Conservation (phyloP, 2,329 filamentous ascomycete species). For the Chaetomium sp. region DNA sequence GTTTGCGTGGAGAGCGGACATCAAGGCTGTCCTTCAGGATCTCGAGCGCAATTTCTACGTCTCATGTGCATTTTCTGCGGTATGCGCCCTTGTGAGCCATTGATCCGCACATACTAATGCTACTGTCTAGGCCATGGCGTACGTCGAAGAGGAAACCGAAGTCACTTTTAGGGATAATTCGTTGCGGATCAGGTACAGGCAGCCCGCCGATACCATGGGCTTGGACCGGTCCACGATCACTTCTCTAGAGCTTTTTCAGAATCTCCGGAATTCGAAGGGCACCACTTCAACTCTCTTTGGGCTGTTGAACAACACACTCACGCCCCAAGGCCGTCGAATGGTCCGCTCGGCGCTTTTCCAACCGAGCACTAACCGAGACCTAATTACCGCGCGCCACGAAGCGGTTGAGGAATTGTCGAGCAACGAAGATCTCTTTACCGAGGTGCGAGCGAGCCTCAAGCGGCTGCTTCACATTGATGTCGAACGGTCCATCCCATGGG, state of each 20-base stretch:
- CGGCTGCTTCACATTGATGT: conserved; percentile 30
- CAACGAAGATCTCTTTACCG: conserved; percentile 83
- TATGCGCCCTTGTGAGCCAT: conserved; percentile 16
- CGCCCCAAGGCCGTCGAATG: conserved; percentile 84
- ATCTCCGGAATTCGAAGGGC: conserved; percentile 74
- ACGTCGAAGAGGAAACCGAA: conserved; percentile 70
- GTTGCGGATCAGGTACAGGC: conserved; percentile 81
- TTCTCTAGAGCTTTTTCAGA: conserved; percentile 88
- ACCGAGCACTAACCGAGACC: conserved; percentile 70
- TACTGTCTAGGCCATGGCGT: conserved; percentile 72
- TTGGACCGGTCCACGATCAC: conserved; percentile 87
- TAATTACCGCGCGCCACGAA: conserved; percentile 73
- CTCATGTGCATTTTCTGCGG: conserved; percentile 33
- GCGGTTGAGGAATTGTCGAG: conserved; percentile 79
- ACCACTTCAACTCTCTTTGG: conserved; percentile 77
- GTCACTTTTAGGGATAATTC: conserved; percentile 76
- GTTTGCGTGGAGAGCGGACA: conserved; percentile 23
- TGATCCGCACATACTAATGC: conserved; percentile 24
- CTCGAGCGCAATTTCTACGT: conserved; percentile 33
- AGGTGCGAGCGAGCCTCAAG: conserved; percentile 58
- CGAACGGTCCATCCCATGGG: conserved; percentile 45
- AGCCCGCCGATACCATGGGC: conserved; percentile 92
- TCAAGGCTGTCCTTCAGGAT: conserved; percentile 18
- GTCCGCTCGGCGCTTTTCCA: conserved; percentile 86
- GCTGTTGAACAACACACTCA: conserved; percentile 79